phyloP scores from a whole-genome alignment of 2,329 filamentous ascomycete genomes.

The Westerdykella sp. region DNA sequence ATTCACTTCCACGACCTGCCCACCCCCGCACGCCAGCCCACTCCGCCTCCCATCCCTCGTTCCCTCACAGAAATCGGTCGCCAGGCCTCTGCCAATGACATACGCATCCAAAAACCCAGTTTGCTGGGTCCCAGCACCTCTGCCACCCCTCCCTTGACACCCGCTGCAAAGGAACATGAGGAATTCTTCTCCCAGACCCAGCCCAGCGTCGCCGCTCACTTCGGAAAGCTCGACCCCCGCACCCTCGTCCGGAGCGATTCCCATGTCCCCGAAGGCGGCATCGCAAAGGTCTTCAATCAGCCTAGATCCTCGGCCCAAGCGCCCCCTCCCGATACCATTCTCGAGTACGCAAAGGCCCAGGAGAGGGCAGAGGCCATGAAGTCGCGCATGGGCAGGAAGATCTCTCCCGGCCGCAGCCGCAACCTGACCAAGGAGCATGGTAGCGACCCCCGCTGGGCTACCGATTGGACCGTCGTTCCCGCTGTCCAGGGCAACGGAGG shows the following conservation, averaged over 20 bases:
- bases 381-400: slow-evolving; percentile 15
- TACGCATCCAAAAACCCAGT: slow-evolving; percentile 4
- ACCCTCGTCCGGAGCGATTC: slow-evolving; percentile 65
- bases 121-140: slow-evolving; percentile 34
- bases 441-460: slow-evolving; percentile 51
- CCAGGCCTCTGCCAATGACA: slow-evolving; percentile 43
- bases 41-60: slow-evolving; percentile 18
- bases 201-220: slow-evolving; percentile 47
- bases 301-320: slow-evolving; percentile 69
- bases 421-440: slow-evolving; percentile 23
- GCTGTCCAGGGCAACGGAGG: slow-evolving; percentile 91
- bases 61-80: slow-evolving; percentile 38
- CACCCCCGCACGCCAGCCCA: slow-evolving; percentile 37
- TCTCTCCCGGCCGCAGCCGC: slow-evolving; percentile 17
- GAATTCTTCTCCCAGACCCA: slow-evolving; percentile 43
- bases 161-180: slow-evolving; percentile 35
- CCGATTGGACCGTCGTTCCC: slow-evolving; percentile 74
- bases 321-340: slow-evolving; percentile 67
- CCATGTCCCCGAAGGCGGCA: slow-evolving; percentile 61
- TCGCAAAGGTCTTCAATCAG: slow-evolving; percentile 61
- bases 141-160: slow-evolving; percentile 37
- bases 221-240: slow-evolving; percentile 45
- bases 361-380: slow-evolving; percentile 27
- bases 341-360: slow-evolving; percentile 56
- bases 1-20: slow-evolving; percentile 68